A percentile compares a stretch with the other conserved stretches of the same genome.
Evolutionary conservation across 2,329 filamentous ascomycete genomes (phyloP).

Genomic region (Aspergillus phoenicis): DNA sequence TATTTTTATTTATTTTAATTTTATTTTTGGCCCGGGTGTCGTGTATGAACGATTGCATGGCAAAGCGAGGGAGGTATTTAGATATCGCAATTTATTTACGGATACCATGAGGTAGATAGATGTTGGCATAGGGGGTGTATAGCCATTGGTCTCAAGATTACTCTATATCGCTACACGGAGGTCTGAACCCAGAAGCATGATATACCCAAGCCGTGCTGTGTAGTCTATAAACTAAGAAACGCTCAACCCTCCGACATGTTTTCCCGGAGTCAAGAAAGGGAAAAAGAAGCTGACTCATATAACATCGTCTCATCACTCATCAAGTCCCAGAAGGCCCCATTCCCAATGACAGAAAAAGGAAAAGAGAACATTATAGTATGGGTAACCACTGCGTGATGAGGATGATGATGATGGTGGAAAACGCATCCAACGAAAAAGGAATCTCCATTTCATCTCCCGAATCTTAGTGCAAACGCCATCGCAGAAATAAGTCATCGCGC

Average conservation of each 20-base stretch:
- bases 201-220: constrained; percentile 25
- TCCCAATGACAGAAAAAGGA: constrained; percentile 16
- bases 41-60: too few relatives aligned
- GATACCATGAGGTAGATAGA: too few relatives aligned
- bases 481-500: constrained; percentile 34
- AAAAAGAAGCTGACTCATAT: constrained; percentile 13
- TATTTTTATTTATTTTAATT: too few relatives aligned
- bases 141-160: not conserved
- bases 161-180: not conserved
- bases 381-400: constrained; percentile 21
- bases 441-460: constrained; percentile 33
- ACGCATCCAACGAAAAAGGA: constrained; percentile 17
- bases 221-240: constrained; percentile 28
- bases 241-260: constrained; percentile 16
- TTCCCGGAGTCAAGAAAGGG: constrained; percentile 15
- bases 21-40: too few relatives aligned
- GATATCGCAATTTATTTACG: too few relatives aligned
- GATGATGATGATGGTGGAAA: constrained; percentile 19
- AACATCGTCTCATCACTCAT: constrained; percentile 21
- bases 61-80: too few relatives aligned
- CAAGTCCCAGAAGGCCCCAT: constrained; percentile 15
- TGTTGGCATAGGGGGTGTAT: not conserved
- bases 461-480: constrained; percentile 40
- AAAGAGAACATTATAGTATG: constrained; percentile 25
- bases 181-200: not conserved